Evolutionary conservation across 2,329 filamentous ascomycete genomes (phyloP), one percentile per base, ranked within the genome.

Genomic region (Acarospora socialis): DNA sequence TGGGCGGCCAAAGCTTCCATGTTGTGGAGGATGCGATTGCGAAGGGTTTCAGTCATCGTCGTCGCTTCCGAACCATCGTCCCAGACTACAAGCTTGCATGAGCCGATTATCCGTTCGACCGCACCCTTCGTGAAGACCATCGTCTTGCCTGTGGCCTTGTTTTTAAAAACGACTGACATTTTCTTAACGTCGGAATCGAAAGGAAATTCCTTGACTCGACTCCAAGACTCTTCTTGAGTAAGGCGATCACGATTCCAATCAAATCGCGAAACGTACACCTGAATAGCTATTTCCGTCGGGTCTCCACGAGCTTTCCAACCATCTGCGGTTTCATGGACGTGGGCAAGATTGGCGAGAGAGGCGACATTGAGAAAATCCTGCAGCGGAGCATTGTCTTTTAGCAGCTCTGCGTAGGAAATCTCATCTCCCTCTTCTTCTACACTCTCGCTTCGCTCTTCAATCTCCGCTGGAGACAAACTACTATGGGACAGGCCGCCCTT

Each of bases 121-220:
- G 40, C 38, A 16, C 57, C 56, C 39, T 59, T 60, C 20, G 51
- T 55, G 36, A 56, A 58, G 3, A 58, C 44, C 50, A 53, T 56
- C 16, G 46, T 41, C 15, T 43, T 20, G 21, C 9, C 36, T 32
- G 24, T 38, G 33, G 5, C 41, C 38, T 50, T 47, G 7, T 50
- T 44, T n/a, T n/a, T n/a, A 49, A 77, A 78, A 32, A 81, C 72
- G 21, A 80, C 75, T 0, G 75, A 78, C 77, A 82, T 82, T 45
- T 75, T 78, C 59, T 82, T 83, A 40, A 81, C 68, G 35, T 70
- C 70, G 0, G 76, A 81, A 46, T 82, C 77, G 40, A 82, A 83
- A 0, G 76, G 77, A 36, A 77, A 80, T 44, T 82, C 78, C 2
- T 72, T 70, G 15, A 74, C 55, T 42, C 77, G 61, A 13, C 55